phyloP scores from a whole-genome alignment of 257 asterid genomes.

The Verbascum thapsus region DNA sequence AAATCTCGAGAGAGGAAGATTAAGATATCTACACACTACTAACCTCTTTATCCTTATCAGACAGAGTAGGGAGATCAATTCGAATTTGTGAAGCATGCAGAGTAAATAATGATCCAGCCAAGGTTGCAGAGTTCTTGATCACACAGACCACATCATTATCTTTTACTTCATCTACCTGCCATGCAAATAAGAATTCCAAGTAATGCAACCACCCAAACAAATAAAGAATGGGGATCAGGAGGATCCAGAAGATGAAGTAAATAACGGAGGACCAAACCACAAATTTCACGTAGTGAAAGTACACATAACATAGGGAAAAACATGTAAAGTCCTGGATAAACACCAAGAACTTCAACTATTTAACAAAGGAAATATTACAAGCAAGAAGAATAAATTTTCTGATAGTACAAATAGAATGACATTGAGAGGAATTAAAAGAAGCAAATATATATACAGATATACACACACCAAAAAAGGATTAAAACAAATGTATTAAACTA shows the following conservation, averaged over 20 bases:
- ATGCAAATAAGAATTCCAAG: conserved; percentile 23
- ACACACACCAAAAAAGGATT: too few species aligned
- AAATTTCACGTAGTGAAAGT: not conserved
- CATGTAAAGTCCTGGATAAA: not conserved
- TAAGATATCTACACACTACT: conserved; percentile 21
- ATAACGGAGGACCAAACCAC: conserved; percentile 15
- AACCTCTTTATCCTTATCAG: conserved; percentile 89
- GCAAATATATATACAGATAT: not conserved
- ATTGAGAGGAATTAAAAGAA: not conserved
- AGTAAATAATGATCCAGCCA: conserved; percentile 87
- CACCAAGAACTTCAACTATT: not conserved
- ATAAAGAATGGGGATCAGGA: not conserved
- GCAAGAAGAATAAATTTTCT: not conserved
- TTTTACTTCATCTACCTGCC: conserved; percentile 82
- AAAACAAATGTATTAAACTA: not conserved
- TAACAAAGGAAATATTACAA: not conserved
- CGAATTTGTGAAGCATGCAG: conserved; percentile 93
- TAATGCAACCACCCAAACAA: conserved; percentile 15
- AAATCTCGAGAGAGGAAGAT: conserved; percentile 4
- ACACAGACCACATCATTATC: conserved; percentile 76
- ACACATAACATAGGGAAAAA: too few species aligned
- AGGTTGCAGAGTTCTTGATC: conserved; percentile 87
- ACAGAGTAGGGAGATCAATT: conserved; percentile 87
- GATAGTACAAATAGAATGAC: not conserved
- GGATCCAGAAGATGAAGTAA: not conserved